Base-by-base conservation (phyloP, 1,284 basidiomycete species). In the Singerocomus inundabilis region DNA sequence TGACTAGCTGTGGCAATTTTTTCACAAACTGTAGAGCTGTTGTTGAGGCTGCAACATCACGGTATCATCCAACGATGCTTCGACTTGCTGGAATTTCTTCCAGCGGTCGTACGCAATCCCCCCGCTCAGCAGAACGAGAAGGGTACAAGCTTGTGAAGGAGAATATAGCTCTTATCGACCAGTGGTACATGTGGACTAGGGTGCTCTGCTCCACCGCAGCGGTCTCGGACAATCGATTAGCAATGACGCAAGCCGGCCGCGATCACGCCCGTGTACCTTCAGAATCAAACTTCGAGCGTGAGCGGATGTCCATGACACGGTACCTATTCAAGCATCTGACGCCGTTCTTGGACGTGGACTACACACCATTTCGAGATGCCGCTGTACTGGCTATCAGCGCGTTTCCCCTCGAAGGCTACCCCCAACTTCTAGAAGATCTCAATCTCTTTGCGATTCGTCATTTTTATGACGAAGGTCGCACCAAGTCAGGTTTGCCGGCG, bases 141-240 rank as follows among this genome's bases (percentile, higher is more conserved):
- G 77, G 77, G 0, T 53, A 71, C 18, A 79, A 74, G 44, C 49
- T 76, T n/a, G 69, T 84, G 4, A 72, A 76, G 21, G 91, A 94
- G 25, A 82, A 84, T 50, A 78, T 75, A 54, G 67, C 73, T 9
- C 70, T 87, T 33, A 81, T 93, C 21, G 85, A 89, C 41, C 92
- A 96, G 65, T 98, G 93, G 94, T 81, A 89, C 53, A 75, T 86
- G 26, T 96, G 92, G 85, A 78, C 93, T 42, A 88, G 90, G 53
- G 78, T 90, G 10, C 75, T 95, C 6, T 93, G 89, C 58, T 81
- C 88, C 15, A 93, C 90, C 1, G 86, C 89, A 4, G 75, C 81
- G 0, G 76, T 88, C 2, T 79, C 83, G 1, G 88, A 93, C 46
- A 71, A 77, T 28, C 78, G 82, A 30, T 76, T 77, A 12, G 66